These are phyloP conservation scores for Lolium rigidum DNA, from an alignment of 176 grass and related monocot genomes.

Conservation along the genomic window DNA sequence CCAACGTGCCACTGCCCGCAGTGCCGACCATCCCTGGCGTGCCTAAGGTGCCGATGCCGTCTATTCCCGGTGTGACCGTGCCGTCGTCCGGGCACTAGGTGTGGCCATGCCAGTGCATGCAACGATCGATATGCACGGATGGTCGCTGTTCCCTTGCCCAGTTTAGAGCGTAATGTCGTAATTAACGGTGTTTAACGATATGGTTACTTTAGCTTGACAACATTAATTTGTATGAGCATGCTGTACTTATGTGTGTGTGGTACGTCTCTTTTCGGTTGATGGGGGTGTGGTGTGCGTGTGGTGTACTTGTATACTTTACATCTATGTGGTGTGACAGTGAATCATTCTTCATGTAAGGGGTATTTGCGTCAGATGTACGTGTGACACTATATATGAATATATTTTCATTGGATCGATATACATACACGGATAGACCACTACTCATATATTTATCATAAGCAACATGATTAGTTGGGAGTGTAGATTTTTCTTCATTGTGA, in stretches of 20 bases:
- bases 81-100: conserved; percentile 10
- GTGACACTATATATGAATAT: neutral
- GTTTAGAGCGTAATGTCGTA: neutral
- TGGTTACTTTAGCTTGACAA: neutral
- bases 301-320: neutral
- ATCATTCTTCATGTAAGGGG: neutral
- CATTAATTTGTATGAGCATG: neutral
- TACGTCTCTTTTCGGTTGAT: neutral
- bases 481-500: neutral
- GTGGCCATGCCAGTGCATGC: neutral
- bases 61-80: neutral
- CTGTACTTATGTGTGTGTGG: neutral
- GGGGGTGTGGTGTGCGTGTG: neutral
- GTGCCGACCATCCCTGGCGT: neutral
- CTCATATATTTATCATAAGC: too few species aligned
- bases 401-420: neutral
- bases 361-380: neutral
- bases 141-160: neutral
- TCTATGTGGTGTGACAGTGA: neutral
- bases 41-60: neutral
- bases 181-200: neutral
- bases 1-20: neutral
- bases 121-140: neutral
- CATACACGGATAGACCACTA: too few species aligned
- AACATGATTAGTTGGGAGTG: too few species aligned